Evolutionary conservation across 768 basidiomycete genomes (phyloP).

Genomic region (Tubosaeta brunneosetosa): DNA sequence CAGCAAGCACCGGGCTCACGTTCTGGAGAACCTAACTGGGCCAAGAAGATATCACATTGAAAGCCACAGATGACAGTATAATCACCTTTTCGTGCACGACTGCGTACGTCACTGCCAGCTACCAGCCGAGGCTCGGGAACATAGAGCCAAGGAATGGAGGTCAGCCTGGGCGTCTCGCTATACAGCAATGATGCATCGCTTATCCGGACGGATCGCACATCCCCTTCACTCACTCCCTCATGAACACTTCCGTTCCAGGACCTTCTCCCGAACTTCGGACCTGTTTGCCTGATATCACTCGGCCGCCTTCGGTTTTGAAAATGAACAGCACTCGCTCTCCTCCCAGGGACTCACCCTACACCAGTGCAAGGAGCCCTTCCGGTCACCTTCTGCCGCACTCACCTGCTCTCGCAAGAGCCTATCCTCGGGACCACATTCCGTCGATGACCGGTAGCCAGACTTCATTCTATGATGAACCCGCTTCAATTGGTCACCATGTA

Average conservation of each 20-base stretch:
- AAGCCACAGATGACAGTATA: not conserved
- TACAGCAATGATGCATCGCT: too few relatives aligned
- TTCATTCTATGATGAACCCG: conserved; percentile 17
- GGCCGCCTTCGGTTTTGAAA: not conserved
- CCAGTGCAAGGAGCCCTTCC: conserved; percentile 7
- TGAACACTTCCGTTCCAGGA: too few relatives aligned
- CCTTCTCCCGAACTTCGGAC: too few relatives aligned
- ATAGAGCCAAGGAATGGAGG: too few relatives aligned
- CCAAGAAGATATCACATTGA: conserved; percentile 53
- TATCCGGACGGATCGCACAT: not conserved
- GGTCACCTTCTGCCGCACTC: conserved; percentile 18
- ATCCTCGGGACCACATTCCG: conserved; percentile 6
- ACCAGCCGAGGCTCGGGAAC: conserved; percentile 38
- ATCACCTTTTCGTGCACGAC: conserved; percentile 35
- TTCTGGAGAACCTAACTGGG: conserved; percentile 65
- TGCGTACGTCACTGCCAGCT: conserved; percentile 59
- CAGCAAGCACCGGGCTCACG: conserved; percentile 44
- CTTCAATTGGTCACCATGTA: not conserved
- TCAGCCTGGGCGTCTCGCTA: too few relatives aligned
- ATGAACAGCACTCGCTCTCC: conserved; percentile 1
- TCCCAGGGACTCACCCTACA: conserved; percentile 3
- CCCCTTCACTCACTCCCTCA: too few relatives aligned
- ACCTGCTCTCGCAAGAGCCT: conserved; percentile 6
- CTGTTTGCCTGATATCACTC: not conserved
- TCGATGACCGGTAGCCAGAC: conserved; percentile 8